Base-by-base conservation (phyloP, 2,329 filamentous ascomycete species). In the Teratosphaeriaceae sp. region DNA sequence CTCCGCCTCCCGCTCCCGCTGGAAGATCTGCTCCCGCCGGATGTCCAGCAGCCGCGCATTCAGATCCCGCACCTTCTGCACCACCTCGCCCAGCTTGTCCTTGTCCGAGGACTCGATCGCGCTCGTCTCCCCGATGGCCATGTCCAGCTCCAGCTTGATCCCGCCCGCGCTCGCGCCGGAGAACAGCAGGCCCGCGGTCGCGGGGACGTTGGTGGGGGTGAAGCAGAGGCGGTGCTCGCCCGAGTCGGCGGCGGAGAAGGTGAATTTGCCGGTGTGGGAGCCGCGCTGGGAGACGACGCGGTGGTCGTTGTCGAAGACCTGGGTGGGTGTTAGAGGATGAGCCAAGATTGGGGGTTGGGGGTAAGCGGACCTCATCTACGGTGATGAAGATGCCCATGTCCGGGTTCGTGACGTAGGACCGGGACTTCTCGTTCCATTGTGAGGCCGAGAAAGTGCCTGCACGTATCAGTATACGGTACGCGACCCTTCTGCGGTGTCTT, bases 161-260 rank as follows among this genome's bases (percentile, higher is more conserved):
- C 83, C 85, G 54, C 87, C 87, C 57, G 84, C 80, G 49, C 79
- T 73, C 46, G 73, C 69, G 38, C 74, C 71, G 39, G 74, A 71
- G 43, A 75, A 80, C 52, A 94, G 74, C 87, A 88, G 95, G 59
- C 79, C 81, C 38, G 76, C 70, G 37, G 75, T 74, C 36, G 80
- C 78, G 42, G 79, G 81, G 51, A 78, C 83, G 53, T 87, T 88
- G 38, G 79, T 82, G 13, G 90, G 87, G 3, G 83, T 87, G 71
- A 97, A 94, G 77, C 92, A 98, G 67, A 98, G 81, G 65, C 82
- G 82, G 78, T 98, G 92, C 67, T 95, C 86, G 65, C 92, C 92
- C n/a, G 85, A 78, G 65, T 96, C 92, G 62, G 88, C 86, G 40
- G 92, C 87, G 53, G 83, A 88, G 77, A 98, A 97, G 60, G 90